Evolutionary conservation across 2,329 filamentous ascomycete genomes (phyloP).

Genomic region (Colletotrichum ledebouriae): DNA sequence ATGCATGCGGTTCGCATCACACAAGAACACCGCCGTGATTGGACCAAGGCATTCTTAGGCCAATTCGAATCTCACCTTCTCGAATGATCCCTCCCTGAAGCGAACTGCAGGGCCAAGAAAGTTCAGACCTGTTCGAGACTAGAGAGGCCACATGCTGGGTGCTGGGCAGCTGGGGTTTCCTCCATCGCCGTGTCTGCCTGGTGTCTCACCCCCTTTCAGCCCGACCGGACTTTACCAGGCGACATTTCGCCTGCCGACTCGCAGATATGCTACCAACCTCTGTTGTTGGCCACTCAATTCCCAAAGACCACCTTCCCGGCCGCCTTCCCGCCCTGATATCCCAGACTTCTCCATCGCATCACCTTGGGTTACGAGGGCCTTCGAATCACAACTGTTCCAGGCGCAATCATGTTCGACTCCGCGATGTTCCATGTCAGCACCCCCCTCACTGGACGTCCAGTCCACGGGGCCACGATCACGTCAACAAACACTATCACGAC

Average conservation of each 20-base stretch:
- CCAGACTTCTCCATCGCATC: not conserved
- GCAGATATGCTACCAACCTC: not conserved
- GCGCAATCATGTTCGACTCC: slow-evolving; percentile 3
- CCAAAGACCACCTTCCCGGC: not conserved
- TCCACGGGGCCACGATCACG: slow-evolving; percentile 6
- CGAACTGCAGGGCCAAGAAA: slow-evolving; percentile 26
- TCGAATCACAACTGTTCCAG: too few relatives aligned
- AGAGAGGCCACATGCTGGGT: not conserved
- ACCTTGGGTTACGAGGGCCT: too few relatives aligned
- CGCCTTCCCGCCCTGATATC: not conserved
- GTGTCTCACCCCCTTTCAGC: not conserved
- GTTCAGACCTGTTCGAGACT: slow-evolving; percentile 2
- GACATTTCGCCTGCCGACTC: too few relatives aligned
- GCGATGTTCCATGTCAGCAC: not conserved
- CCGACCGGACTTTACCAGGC: not conserved
- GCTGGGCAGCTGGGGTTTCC: not conserved
- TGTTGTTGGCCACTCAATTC: not conserved
- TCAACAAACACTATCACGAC: not conserved
- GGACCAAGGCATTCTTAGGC: not conserved
- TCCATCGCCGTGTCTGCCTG: not conserved
- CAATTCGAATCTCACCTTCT: slow-evolving; percentile 21
- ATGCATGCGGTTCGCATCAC: slow-evolving; percentile 2
- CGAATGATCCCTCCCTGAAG: not conserved
- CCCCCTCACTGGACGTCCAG: not conserved
- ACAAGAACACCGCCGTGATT: slow-evolving; percentile 14